Evolutionary conservation across 2,329 filamentous ascomycete genomes (phyloP).

Genomic region (Aspergillus sp.): DNA sequence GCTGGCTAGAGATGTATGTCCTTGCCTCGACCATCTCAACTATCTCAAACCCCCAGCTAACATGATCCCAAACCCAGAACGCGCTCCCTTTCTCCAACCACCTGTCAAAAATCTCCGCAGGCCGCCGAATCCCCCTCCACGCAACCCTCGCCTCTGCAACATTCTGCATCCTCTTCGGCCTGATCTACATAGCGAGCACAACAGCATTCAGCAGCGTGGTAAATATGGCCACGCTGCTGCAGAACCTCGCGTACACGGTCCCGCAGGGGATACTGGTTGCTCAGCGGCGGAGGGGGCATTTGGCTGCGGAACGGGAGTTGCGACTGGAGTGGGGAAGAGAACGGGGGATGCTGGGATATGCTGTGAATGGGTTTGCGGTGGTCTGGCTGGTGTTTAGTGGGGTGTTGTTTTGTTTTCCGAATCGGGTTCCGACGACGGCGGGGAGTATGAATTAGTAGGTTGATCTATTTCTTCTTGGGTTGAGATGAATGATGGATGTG

Average conservation of each 20-base stretch:
- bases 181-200: constrained; percentile 38
- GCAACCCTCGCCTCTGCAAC: constrained; percentile 32
- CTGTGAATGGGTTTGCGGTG: constrained; percentile 11
- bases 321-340: background rate
- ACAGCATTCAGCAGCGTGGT: constrained; percentile 42
- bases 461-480: background rate
- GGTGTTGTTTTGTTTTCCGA: constrained; percentile 12
- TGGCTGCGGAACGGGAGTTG: constrained; percentile 26
- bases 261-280: constrained; percentile 49
- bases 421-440: background rate
- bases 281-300: constrained; percentile 35
- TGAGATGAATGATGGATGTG: background rate
- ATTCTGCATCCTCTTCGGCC: constrained; percentile 36
- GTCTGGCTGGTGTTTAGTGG: constrained; percentile 12
- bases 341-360: background rate
- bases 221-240: constrained; percentile 38
- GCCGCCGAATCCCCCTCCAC: constrained; percentile 28
- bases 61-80: background rate
- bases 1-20: constrained; percentile 18
- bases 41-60: background rate
- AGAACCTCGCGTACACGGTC: constrained; percentile 47
- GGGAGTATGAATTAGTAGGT: constrained; percentile 13
- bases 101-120: constrained; percentile 21
- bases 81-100: constrained; percentile 16
- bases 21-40: background rate